Base-by-base conservation (phyloP, 352 stramenopile genomes). In the Globisporangium cylindrosporum region DNA sequence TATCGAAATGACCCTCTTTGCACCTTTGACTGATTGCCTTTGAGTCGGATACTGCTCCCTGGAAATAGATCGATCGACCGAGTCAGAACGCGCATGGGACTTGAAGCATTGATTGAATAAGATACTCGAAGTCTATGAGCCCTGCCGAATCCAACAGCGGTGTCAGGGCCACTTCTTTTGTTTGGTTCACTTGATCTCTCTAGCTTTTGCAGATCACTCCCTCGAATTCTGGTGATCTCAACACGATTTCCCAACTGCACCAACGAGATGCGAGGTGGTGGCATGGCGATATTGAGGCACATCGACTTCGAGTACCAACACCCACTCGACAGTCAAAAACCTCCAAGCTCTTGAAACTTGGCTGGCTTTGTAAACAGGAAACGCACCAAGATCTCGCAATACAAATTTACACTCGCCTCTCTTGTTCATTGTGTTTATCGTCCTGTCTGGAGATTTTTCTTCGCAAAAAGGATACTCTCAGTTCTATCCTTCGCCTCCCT, bases 401-500 rank as follows among this genome's bases (percentile, higher is more conserved):
- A n/a, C 48, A 56, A 56, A 56, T n/a, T 56, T 56, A 18, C 49
- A 56, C 49, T 56, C 49, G 20, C 27, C n/a, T 15, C 49, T 27
- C n/a, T 27, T 24, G 5, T 29, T 12, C 2, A 15, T 27, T 56
- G 7, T 38, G 32, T 27, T 55, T 55, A 24, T 24, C 9, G 8
- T 27, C 22, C 4, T 56, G 9, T 27, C 49, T 29, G 1, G 43
- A 51, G 18, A 51, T 22, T 22, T 51, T 10, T 46, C 12, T 7
- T 49, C 15, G 18, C 43, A 51, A 22, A 51, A 51, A 24, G 43
- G 43, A 51, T 51, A 51, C 43, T 51, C 18, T 10, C 18, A 12
- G 22, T 51, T 51, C 43, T 22, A 51, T 51, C 43, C 43, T 51
- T 51, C 43, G 43, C 43, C 5, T 20, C 2, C n/a, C n/a, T 55